These are phyloP conservation scores for Hylodesmum podocarpum DNA, from an alignment of 306 rosid genomes.

Conservation along the genomic window DNA sequence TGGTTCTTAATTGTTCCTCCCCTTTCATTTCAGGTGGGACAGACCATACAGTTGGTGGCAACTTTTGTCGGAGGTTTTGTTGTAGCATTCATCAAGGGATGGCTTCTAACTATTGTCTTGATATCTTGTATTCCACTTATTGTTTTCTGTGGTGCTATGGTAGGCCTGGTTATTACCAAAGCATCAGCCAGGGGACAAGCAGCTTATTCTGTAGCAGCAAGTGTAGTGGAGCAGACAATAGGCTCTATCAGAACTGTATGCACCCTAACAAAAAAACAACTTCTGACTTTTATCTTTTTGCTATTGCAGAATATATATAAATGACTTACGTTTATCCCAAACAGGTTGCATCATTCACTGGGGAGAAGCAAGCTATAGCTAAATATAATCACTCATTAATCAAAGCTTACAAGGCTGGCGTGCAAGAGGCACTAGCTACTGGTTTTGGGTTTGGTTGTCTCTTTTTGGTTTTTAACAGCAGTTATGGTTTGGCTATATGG, in stretches of 20 bases:
- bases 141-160: constrained; percentile 57
- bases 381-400: constrained; percentile 50
- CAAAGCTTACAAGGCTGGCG: constrained; percentile 51
- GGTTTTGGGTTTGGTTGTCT: constrained; percentile 56
- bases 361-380: constrained; percentile 66
- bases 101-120: constrained; percentile 84
- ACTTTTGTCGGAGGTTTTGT: constrained; percentile 69
- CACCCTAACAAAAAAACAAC: not conserved
- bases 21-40: constrained; percentile 96
- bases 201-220: constrained; percentile 76
- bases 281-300: not conserved
- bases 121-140: constrained; percentile 69
- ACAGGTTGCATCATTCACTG: constrained; percentile 81
- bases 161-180: no score
- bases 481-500: constrained; percentile 67
- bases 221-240: constrained; percentile 77
- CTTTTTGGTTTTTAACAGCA: constrained; percentile 27
- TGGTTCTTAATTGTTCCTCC: not conserved
- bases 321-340: not conserved
- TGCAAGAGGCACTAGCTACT: constrained; percentile 57
- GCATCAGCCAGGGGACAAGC: constrained; percentile 50
- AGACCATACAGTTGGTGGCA: constrained; percentile 54
- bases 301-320: not conserved
- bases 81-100: constrained; percentile 72
- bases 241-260: constrained; percentile 85